Percentiles rank a stretch among this genome's conserved stretches.
These are phyloP conservation scores for Myrmaecium sp. DNA, from an alignment of 2,329 filamentous ascomycete genomes.

Conservation along the genomic window DNA sequence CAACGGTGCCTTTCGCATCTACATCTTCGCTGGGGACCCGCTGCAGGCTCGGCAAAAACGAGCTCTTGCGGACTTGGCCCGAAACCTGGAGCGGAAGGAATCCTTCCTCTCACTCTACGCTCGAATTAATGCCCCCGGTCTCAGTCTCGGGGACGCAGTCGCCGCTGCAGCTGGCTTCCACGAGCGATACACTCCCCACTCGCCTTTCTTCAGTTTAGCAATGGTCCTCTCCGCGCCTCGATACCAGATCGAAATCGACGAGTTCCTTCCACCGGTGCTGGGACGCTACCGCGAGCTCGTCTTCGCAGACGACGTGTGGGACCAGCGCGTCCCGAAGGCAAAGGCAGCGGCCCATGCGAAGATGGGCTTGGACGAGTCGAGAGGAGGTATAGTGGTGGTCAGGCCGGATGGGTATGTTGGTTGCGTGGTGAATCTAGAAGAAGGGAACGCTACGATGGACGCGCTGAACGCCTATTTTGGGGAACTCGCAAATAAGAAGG, in stretches of 20 bases:
- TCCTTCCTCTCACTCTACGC: conserved; percentile 47
- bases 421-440: conserved; percentile 52
- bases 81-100: conserved; percentile 42
- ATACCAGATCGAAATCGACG: conserved; percentile 52
- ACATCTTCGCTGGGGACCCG: conserved; percentile 64
- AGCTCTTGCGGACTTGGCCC: conserved; percentile 55
- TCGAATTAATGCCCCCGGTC: conserved; percentile 1
- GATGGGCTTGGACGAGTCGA: conserved; percentile 60
- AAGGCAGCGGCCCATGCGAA: conserved; percentile 68
- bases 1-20: conserved; percentile 77
- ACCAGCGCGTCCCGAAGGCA: conserved; percentile 51
- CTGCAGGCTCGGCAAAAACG: conserved; percentile 34
- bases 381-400: conserved; percentile 66
- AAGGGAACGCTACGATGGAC: conserved; percentile 64
- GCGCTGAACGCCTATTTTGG: conserved; percentile 74
- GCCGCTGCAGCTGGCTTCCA: conserved; percentile 45
- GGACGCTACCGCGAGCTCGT: conserved; percentile 65
- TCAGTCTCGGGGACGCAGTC: too few species aligned
- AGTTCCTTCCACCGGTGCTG: conserved; percentile 52
- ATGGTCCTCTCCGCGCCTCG: conserved; percentile 56
- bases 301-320: conserved; percentile 71
- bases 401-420: conserved; percentile 79
- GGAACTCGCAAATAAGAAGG: conserved; percentile 48
- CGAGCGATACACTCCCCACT: conserved; percentile 74
- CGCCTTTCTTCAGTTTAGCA: conserved; percentile 62